Evolutionary conservation across 2,329 filamentous ascomycete species (phyloP), one percentile per base, ranked within the genome.

Genomic region (Pezicula carpinea): DNA sequence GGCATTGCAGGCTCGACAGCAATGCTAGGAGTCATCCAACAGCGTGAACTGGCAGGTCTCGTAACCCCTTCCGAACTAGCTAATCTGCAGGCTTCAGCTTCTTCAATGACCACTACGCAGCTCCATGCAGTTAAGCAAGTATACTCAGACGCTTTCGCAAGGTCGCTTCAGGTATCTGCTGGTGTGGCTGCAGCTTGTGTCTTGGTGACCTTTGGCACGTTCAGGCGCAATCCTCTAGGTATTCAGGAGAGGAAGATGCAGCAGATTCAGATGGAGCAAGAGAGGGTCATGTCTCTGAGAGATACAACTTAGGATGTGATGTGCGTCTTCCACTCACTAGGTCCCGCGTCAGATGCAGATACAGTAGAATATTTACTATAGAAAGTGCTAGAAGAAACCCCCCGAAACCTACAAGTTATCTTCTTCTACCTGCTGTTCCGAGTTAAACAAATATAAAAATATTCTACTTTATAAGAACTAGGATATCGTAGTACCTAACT

Each of bases 1-100:
- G 80, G 80, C 1, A 68, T 83, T 36, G 74, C 79, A 0, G 61
- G 75, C 19, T 80, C 79, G 53, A 81, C 76, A n/a, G 72, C 80
- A 13, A 69, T 83, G 10, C 76, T 81, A 17, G 46, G 49, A 15
- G 35, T 34, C n/a, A 50, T 31, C 4, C 29, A 53, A 19, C 41
- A 38, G 10, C 40, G 43, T 6, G 29, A 54, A 32, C 46, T 55
- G 19, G 32, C 32, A 2, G 46, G 44, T 10, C 44, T 57, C n/a
- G 15, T 57, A 2, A 42, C 47, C 1, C 13, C 43, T 10, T 21
- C 43, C 21, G 47, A 55, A 43, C 48, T 56, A 10, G 45, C 43
- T 3, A 41, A 44, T 3, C 35, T 53, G 6, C 32, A 53, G 23
- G 39, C 34, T 5, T 41, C 46, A 6, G 29, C 47, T 0, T 18